phyloP scores from a whole-genome alignment of 2,329 filamentous ascomycete species.

The Dissoconium aciculare region DNA sequence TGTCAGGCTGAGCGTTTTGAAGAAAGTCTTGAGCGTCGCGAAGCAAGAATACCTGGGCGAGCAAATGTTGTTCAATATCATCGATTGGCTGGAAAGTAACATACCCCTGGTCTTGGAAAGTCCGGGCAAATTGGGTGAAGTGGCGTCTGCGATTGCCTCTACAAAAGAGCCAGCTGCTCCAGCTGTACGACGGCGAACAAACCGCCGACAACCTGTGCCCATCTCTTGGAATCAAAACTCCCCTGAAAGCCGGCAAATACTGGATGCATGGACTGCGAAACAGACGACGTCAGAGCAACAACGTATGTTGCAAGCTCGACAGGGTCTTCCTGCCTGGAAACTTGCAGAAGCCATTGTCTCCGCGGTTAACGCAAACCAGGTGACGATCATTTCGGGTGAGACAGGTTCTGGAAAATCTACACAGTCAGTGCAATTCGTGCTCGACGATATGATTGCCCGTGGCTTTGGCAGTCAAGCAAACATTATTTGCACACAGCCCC shows the following conservation, averaged over 20 bases:
- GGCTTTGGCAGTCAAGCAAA: conserved; percentile 65
- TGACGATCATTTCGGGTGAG: conserved; percentile 93
- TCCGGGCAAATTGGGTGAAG: conserved; percentile 70
- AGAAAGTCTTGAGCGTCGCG: conserved; percentile 58
- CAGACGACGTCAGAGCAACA: conserved; percentile 52
- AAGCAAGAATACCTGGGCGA: conserved; percentile 59
- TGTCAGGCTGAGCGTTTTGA: conserved; percentile 77
- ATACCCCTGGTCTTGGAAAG: conserved; percentile 69
- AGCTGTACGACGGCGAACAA: conserved; percentile 21
- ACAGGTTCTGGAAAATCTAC: conserved; percentile 96
- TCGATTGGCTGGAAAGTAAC: conserved; percentile 83
- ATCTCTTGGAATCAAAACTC: conserved; percentile 50
- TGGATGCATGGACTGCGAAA: conserved; percentile 51
- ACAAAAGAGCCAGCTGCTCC: conserved; percentile 26
- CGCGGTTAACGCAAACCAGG: conserved; percentile 62
- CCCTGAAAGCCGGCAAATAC: conserved; percentile 42
- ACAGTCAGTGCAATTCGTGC: conserved; percentile 87
- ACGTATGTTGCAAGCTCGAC: conserved; percentile 58
- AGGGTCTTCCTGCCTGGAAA: conserved; percentile 73
- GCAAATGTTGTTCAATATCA: conserved; percentile 77
- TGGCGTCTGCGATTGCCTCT: conserved; percentile 58
- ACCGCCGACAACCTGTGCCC: conserved; percentile 32
- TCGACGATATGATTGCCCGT: conserved; percentile 73
- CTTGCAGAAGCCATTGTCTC: conserved; percentile 61
- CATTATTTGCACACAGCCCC: conserved; percentile 89